Conservation (phyloP, 768 basidiomycete genomes). For the Termitomyces sp. region DNA sequence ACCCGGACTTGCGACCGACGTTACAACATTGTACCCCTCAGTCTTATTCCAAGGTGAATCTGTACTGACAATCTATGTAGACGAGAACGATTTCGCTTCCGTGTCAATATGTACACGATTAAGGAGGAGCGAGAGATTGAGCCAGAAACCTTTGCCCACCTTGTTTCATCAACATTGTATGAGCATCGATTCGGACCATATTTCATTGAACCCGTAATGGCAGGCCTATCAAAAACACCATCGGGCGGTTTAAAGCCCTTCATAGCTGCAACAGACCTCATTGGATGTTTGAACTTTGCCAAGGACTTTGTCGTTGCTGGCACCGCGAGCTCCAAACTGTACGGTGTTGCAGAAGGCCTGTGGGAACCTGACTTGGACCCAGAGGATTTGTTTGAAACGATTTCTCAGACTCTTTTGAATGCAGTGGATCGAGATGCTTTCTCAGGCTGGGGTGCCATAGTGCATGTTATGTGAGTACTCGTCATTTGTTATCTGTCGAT, state of each 20-base stretch:
- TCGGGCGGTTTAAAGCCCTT: conserved; percentile 79
- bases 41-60: conserved; percentile 3
- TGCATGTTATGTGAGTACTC: conserved; percentile 84
- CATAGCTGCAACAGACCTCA: conserved; percentile 92
- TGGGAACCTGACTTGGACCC: conserved; percentile 98
- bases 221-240: conserved; percentile 74
- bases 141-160: conserved; percentile 92
- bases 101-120: conserved; percentile 99
- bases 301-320: conserved; percentile 98
- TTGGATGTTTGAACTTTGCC: conserved; percentile 89
- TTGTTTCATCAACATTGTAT: conserved; percentile 93
- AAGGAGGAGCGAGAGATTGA: conserved; percentile 98
- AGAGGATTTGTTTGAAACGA: conserved; percentile 97
- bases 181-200: conserved; percentile 95
- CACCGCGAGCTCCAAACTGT: conserved; percentile 87
- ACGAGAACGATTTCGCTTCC: conserved; percentile 85
- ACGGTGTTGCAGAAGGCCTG: conserved; percentile 94
- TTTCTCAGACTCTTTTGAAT: conserved; percentile 92
- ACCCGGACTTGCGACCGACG: conserved; percentile 90
- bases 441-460: conserved; percentile 95
- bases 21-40: conserved; percentile 68
- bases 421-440: conserved; percentile 94
- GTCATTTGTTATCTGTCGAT: conserved; percentile 1
- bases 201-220: conserved; percentile 95
- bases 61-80: conserved; percentile 31